Evolutionary conservation across 345 rosid genomes (phyloP).

Genomic region (Dovyalis caffra): DNA sequence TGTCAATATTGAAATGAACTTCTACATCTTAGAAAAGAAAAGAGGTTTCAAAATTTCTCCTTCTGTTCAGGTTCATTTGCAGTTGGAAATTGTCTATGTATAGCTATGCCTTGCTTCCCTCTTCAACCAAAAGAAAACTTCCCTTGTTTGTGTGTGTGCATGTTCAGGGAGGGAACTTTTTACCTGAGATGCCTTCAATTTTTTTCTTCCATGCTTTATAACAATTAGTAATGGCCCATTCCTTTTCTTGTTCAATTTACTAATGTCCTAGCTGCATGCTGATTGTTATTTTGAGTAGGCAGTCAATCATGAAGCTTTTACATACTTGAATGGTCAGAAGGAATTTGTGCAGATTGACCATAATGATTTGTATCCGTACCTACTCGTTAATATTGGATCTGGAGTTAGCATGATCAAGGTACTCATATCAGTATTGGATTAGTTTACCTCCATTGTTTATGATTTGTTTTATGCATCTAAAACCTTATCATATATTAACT

Average conservation of each 20-base stretch:
- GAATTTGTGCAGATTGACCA: constrained; percentile 92
- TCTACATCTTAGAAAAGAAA: neutral
- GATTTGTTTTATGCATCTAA: neutral
- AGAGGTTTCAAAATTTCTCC: neutral
- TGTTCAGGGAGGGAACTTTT: neutral
- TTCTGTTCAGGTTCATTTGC: neutral
- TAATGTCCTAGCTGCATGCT: constrained; percentile 6
- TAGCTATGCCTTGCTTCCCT: neutral
- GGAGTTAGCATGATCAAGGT: constrained; percentile 99
- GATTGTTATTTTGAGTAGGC: constrained; percentile 57
- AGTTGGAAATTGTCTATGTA: neutral
- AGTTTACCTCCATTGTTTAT: constrained; percentile 2
- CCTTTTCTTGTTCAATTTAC: constrained; percentile 2
- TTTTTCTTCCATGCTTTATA: neutral
- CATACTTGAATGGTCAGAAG: constrained; percentile 90
- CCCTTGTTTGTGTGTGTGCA: neutral
- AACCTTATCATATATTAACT: constrained; percentile 18
- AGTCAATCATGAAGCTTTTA: constrained; percentile 98
- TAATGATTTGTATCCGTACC: constrained; percentile 93
- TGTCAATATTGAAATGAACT: neutral
- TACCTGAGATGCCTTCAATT: neutral
- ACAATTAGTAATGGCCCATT: neutral
- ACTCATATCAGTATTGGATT: constrained; percentile 12
- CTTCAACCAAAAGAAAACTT: constrained; percentile 5
- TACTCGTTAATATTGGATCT: constrained; percentile 95